A percentile compares a stretch with the other conserved stretches of the same genome.
phyloP scores from a whole-genome alignment of 768 basidiomycete genomes.

The Leccinum barrowsii region DNA sequence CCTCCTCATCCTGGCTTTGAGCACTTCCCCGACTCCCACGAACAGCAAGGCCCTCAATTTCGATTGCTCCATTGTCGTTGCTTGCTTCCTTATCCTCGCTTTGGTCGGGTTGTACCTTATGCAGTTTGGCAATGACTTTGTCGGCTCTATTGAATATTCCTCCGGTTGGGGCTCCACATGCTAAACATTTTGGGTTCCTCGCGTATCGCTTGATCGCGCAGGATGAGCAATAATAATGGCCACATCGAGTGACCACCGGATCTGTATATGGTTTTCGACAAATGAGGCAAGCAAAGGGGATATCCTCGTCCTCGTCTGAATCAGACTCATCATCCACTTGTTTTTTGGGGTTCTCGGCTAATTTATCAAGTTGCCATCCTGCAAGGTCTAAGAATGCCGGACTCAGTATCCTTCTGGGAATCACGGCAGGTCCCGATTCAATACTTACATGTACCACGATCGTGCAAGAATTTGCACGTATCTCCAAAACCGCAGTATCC shows the following conservation, averaged over 20 bases:
- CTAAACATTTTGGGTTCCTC: slow-evolving; percentile 93
- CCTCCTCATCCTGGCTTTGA: slow-evolving; percentile 24
- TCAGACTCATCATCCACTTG: slow-evolving; percentile 54
- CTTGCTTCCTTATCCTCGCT: slow-evolving; percentile 44
- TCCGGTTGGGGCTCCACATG: slow-evolving; percentile 88
- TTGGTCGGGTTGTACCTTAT: slow-evolving; percentile 62
- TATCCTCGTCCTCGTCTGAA: slow-evolving; percentile 76
- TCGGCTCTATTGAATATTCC: slow-evolving; percentile 97
- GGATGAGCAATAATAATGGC: slow-evolving; percentile 92
- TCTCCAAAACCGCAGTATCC: slow-evolving; percentile 99
- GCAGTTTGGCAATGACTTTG: slow-evolving; percentile 86
- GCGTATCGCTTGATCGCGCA: slow-evolving; percentile 95
- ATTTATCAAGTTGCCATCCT: slow-evolving; percentile 97
- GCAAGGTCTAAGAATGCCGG: slow-evolving; percentile 64
- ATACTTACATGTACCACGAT: slow-evolving; percentile 86
- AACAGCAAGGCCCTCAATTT: slow-evolving; percentile 58
- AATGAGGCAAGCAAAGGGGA: slow-evolving; percentile 98
- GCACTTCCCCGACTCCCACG: slow-evolving; percentile 24
- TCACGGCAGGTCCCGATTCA: neutral
- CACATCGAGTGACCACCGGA: slow-evolving; percentile 93
- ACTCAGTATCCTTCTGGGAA: slow-evolving; percentile 8
- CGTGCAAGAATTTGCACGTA: slow-evolving; percentile 98
- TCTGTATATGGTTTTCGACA: slow-evolving; percentile 94
- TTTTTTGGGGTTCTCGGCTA: slow-evolving; percentile 73
- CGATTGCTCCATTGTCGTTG: slow-evolving; percentile 39